Conservation (phyloP, 345 rosid genomes). For the Lepidium aucheri region DNA sequence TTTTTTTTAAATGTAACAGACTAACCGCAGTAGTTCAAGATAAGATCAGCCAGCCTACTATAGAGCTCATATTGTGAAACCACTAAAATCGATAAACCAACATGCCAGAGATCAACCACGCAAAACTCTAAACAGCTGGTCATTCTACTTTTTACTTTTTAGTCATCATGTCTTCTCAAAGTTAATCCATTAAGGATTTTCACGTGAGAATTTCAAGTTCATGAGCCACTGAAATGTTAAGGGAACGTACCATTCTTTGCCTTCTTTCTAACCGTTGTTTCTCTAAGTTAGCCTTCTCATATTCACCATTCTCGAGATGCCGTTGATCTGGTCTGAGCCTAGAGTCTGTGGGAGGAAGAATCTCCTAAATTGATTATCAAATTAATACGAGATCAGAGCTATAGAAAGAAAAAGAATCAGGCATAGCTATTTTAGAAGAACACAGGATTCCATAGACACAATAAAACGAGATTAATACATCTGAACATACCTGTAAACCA, state of each 20-base stretch:
- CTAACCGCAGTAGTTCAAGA: background rate
- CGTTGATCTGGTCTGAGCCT: conserved; percentile 97
- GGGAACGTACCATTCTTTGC: conserved; percentile 75
- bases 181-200: background rate
- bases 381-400: background rate
- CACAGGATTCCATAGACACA: background rate
- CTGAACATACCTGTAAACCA: conserved; percentile 75
- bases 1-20: background rate
- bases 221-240: background rate
- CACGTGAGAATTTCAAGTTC: background rate
- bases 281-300: conserved; percentile 89
- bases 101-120: background rate
- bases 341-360: conserved; percentile 96
- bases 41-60: background rate
- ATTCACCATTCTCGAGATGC: conserved; percentile 96
- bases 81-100: background rate
- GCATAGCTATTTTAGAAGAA: background rate
- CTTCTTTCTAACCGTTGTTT: conserved; percentile 92
- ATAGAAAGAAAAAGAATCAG: background rate
- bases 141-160: background rate
- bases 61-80: background rate
- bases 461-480: background rate
- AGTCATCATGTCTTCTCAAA: background rate
- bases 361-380: conserved; percentile 54
- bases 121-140: background rate